A percentile compares a stretch with the other conserved stretches of the same genome.
phyloP scores from a whole-genome alignment of 78 protist species.

The Capsaspora owczarzaki region DNA sequence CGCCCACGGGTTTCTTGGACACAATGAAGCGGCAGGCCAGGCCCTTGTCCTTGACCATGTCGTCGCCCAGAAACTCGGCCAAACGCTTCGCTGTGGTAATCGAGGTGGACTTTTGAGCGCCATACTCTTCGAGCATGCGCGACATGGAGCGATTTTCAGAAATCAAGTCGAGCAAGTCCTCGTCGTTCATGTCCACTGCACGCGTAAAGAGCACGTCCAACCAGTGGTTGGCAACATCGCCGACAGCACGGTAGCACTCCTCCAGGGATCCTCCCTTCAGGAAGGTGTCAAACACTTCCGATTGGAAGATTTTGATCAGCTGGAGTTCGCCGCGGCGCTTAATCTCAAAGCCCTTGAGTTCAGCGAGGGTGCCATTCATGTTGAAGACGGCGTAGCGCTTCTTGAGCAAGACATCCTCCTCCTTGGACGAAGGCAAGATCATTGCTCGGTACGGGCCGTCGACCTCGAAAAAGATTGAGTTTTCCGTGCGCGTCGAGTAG shows the following conservation, averaged over 20 bases:
- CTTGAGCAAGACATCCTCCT: constrained; percentile 82
- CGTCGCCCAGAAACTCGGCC: constrained; percentile 79
- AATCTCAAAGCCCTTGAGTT: constrained; percentile 94
- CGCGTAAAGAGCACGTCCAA: constrained; percentile 75
- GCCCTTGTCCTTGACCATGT: constrained; percentile 89
- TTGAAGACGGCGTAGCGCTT: constrained; percentile 96
- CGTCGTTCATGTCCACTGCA: constrained; percentile 33
- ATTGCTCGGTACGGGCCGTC: constrained; percentile 99
- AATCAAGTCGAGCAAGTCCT: constrained; percentile 77
- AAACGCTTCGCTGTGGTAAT: constrained; percentile 76
- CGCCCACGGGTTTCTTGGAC: constrained; percentile 70
- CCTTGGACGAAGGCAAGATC: constrained; percentile 94
- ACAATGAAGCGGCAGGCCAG: constrained; percentile 80
- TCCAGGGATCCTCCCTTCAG: constrained; percentile 64
- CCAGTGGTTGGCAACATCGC: constrained; percentile 74
- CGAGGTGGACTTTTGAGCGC: constrained; percentile 48
- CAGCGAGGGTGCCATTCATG: constrained; percentile 80
- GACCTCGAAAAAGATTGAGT: constrained; percentile 93
- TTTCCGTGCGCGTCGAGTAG: constrained; percentile 53
- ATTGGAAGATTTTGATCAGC: constrained; percentile 93
- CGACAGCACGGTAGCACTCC: constrained; percentile 83
- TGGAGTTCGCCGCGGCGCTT: constrained; percentile 98
- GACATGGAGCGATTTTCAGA: constrained; percentile 82
- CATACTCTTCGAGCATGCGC: constrained; percentile 79
- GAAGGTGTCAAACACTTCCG: constrained; percentile 65